phyloP scores from a whole-genome alignment of 2,329 filamentous ascomycete species.

The Anthostomella pinea region DNA sequence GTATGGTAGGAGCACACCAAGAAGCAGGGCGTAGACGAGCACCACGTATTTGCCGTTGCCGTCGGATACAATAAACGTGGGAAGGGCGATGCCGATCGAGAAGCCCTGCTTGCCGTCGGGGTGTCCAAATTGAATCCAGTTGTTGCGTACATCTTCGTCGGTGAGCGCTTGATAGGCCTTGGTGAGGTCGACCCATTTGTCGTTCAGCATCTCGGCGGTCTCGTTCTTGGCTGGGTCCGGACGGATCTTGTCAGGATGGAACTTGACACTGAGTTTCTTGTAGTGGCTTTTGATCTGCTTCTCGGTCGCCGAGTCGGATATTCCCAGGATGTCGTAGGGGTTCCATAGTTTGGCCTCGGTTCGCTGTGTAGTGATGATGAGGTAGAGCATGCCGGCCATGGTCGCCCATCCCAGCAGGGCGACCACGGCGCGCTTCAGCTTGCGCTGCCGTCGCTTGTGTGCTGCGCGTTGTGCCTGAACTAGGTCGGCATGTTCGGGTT shows the following conservation, averaged over 20 bases:
- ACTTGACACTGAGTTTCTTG: constrained; percentile 78
- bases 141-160: constrained; percentile 95
- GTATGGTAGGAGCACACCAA: constrained; percentile 89
- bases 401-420: constrained; percentile 75
- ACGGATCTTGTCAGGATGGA: constrained; percentile 89
- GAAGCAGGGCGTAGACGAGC: constrained; percentile 79
- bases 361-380: constrained; percentile 76
- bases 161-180: constrained; percentile 98
- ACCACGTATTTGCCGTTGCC: constrained; percentile 95
- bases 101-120: constrained; percentile 98
- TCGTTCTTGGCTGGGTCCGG: constrained; percentile 85
- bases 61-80: constrained; percentile 87
- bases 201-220: constrained; percentile 79
- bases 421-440: constrained; percentile 77
- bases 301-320: constrained; percentile 81
- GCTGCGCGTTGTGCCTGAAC: constrained; percentile 79
- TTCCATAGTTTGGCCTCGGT: constrained; percentile 83
- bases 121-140: constrained; percentile 93
- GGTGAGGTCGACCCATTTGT: constrained; percentile 88
- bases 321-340: constrained; percentile 89
- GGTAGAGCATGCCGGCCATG: constrained; percentile 88
- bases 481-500: constrained; percentile 76
- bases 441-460: constrained; percentile 86
- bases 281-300: constrained; percentile 92
- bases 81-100: constrained; percentile 95